Conservation (phyloP, 441 rosid genomes). For the Populus hybrid region DNA sequence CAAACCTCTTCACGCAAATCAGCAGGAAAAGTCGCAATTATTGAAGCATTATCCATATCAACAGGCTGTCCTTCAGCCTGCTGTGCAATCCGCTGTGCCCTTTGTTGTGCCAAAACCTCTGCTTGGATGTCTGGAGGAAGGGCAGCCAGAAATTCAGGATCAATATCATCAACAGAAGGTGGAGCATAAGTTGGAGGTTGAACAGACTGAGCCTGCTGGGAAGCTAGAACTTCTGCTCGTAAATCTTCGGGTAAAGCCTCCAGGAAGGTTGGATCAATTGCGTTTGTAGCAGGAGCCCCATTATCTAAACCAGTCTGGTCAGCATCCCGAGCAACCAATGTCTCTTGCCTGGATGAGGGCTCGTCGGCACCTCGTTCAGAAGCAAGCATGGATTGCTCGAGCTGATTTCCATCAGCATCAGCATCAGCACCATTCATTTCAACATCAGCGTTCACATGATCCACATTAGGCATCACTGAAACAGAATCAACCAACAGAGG, state of each 20-base stretch:
- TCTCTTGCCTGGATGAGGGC: constrained; percentile 42
- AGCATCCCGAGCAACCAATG: constrained; percentile 47
- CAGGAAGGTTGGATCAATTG: constrained; percentile 96
- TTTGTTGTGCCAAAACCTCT: constrained; percentile 98
- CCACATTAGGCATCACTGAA: constrained; percentile 37
- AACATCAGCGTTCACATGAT: constrained; percentile 58
- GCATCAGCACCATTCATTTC: constrained; percentile 69
- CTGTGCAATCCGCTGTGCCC: constrained; percentile 86
- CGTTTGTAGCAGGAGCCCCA: constrained; percentile 59
- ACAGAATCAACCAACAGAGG: constrained; percentile 30
- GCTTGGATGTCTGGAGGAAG: constrained; percentile 98
- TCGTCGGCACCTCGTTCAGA: constrained; percentile 40
- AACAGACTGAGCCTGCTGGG: constrained; percentile 93
- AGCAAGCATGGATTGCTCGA: constrained; percentile 41
- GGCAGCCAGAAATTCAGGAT: constrained; percentile 98
- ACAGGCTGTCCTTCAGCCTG: constrained; percentile 97
- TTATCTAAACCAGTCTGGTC: constrained; percentile 40
- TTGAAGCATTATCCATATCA: constrained; percentile 99
- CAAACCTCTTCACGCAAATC: constrained; percentile 98
- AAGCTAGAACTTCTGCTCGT: constrained; percentile 96
- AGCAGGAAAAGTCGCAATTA: constrained; percentile 97
- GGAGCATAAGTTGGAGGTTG: constrained; percentile 86
- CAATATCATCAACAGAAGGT: constrained; percentile 90
- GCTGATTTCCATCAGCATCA: constrained; percentile 61
- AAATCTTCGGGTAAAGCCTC: constrained; percentile 97